Evolutionary conservation across 2,329 filamentous ascomycete genomes (phyloP).

Genomic region (Ophiostoma quercus): DNA sequence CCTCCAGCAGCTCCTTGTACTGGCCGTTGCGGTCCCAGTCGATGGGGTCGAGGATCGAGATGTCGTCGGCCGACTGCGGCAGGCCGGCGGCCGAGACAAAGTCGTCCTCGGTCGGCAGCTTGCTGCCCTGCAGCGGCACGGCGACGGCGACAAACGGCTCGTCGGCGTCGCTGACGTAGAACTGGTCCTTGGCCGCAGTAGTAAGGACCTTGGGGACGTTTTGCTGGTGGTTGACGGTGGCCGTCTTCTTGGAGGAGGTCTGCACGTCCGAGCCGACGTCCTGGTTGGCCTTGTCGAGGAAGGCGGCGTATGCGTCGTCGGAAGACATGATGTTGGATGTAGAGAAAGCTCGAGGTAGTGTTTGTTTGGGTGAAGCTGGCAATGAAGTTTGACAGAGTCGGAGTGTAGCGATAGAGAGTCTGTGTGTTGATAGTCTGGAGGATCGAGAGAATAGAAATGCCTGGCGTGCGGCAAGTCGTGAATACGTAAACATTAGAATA

Average conservation of each 20-base stretch:
- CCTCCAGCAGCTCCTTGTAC: constrained; percentile 64
- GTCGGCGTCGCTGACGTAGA: constrained; percentile 77
- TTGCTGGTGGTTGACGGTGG: constrained; percentile 12
- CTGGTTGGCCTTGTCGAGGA: constrained; percentile 81
- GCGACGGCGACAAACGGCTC: constrained; percentile 77
- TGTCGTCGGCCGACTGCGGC: constrained; percentile 46
- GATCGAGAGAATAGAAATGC: not conserved
- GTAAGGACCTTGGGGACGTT: constrained; percentile 56
- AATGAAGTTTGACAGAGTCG: not conserved
- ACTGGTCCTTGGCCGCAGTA: constrained; percentile 48
- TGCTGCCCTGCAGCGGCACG: constrained; percentile 50
- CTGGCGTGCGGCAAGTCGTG: constrained; percentile 19
- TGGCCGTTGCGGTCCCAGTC: constrained; percentile 69
- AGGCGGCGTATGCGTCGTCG: constrained; percentile 77
- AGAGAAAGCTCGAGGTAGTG: not conserved
- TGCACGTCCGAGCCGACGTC: constrained; percentile 52
- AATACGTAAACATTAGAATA: constrained; percentile 11
- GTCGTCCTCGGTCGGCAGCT: constrained; percentile 62
- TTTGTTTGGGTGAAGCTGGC: not conserved
- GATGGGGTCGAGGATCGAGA: constrained; percentile 61
- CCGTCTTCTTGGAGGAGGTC: constrained; percentile 25
- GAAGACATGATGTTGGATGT: constrained; percentile 55
- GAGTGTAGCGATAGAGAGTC: no score
- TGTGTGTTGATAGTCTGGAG: not conserved
- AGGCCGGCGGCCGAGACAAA: constrained; percentile 64